These are phyloP conservation scores for Phialophora chinensis DNA, from an alignment of 2,329 filamentous ascomycete genomes.

Conservation along the genomic window DNA sequence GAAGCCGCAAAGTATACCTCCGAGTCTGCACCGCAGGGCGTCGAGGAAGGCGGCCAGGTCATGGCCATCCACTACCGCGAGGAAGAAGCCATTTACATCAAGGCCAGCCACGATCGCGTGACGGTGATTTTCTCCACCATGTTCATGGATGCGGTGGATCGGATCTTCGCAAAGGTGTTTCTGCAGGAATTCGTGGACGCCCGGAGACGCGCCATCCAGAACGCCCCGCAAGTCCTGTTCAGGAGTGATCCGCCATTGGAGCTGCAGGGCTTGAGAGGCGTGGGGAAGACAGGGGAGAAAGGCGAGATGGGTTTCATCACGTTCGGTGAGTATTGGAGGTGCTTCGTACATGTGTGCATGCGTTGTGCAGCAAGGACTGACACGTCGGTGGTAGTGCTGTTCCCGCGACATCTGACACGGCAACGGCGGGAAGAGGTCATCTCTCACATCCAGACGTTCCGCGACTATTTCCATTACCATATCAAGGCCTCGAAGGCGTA, in stretches of 20 bases:
- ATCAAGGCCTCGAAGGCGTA: constrained; percentile 99
- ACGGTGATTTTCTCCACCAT: constrained; percentile 99
- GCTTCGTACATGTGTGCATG: background rate
- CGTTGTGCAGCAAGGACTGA: background rate
- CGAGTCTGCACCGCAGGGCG: constrained; percentile 89
- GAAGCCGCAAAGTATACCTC: constrained; percentile 91
- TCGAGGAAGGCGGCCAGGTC: constrained; percentile 86
- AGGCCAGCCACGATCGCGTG: constrained; percentile 94
- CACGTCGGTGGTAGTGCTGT: constrained; percentile 66
- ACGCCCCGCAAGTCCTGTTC: constrained; percentile 96
- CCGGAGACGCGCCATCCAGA: constrained; percentile 91
- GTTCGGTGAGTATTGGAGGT: constrained; percentile 71
- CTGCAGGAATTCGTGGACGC: constrained; percentile 99
- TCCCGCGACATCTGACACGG: constrained; percentile 89
- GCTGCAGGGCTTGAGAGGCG: constrained; percentile 82
- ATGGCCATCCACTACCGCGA: constrained; percentile 98
- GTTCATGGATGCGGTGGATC: constrained; percentile 96
- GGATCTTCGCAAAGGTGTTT: constrained; percentile 97
- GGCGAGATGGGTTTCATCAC: constrained; percentile 97
- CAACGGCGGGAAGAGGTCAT: constrained; percentile 94
- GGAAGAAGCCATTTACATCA: constrained; percentile 98
- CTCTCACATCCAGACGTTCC: constrained; percentile 99
- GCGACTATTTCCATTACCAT: constrained; percentile 99
- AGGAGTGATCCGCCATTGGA: constrained; percentile 92
- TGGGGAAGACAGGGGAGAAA: constrained; percentile 70